Conservation (phyloP, 306 rosid species). For the Cyclanthera cordifolia region DNA sequence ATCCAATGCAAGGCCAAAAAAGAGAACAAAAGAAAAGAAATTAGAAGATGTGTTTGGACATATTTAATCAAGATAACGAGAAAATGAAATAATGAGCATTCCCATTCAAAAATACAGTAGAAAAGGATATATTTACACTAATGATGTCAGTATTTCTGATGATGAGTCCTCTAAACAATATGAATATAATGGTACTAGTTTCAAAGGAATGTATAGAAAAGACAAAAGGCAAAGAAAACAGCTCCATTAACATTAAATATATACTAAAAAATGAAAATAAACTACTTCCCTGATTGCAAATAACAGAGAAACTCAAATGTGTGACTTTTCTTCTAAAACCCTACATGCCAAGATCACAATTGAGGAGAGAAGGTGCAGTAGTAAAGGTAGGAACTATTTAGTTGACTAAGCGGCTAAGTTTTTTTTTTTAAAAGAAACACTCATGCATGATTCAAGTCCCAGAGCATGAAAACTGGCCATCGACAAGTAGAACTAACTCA, state of each 20-base stretch:
- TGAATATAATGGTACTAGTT: neutral
- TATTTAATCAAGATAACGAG: neutral
- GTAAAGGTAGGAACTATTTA: neutral
- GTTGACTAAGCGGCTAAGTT: constrained; percentile 5
- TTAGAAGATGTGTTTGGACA: neutral
- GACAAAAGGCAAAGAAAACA: neutral
- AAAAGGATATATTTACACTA: too few species aligned
- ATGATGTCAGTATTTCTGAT: too few species aligned
- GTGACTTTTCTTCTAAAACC: neutral
- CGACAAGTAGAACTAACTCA: neutral
- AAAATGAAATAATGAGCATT: neutral
- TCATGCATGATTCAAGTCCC: constrained; percentile 1
- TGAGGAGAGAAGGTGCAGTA: neutral
- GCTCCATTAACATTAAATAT: neutral
- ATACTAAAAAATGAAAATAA: neutral
- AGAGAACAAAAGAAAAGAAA: neutral
- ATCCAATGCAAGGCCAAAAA: neutral
- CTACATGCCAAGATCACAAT: neutral
- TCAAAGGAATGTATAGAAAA: neutral
- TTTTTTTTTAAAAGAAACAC: neutral
- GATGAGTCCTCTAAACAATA: neutral
- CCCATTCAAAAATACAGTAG: neutral
- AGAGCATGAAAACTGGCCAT: neutral
- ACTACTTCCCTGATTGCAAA: neutral
- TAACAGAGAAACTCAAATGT: neutral